These are phyloP conservation scores for Lagerstroemia speciosa DNA, from an alignment of 345 rosid species.

Conservation along the genomic window DNA sequence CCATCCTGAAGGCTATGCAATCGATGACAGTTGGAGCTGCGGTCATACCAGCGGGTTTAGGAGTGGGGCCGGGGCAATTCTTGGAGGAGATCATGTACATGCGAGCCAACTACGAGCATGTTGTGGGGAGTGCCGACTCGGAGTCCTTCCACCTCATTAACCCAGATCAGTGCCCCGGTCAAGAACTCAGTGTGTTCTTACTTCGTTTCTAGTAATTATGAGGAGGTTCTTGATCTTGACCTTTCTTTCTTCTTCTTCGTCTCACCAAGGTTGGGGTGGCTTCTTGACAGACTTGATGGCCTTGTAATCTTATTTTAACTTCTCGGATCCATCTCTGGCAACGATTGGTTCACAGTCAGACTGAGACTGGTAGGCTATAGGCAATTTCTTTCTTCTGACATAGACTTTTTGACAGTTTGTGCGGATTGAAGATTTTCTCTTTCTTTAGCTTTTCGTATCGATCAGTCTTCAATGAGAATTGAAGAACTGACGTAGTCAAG, in stretches of 20 bases:
- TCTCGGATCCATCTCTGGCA: not conserved
- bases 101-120: slow-evolving; percentile 81
- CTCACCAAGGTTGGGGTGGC: not conserved
- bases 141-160: slow-evolving; percentile 81
- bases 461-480: not conserved
- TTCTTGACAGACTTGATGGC: not conserved
- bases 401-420: not conserved
- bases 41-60: slow-evolving; percentile 35
- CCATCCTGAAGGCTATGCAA: slow-evolving; percentile 59
- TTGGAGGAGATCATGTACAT: slow-evolving; percentile 67
- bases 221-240: not conserved
- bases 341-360: not conserved
- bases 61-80: slow-evolving; percentile 19
- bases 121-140: slow-evolving; percentile 56
- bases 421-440: not conserved
- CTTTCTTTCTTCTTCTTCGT: not conserved
- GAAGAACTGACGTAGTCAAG: not conserved
- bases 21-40: slow-evolving; percentile 79
- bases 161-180: slow-evolving; percentile 59
- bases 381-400: not conserved
- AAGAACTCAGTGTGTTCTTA: slow-evolving; percentile 84
- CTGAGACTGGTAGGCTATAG: not conserved
- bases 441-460: not conserved
- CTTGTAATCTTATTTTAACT: not conserved
- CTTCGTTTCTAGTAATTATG: slow-evolving; percentile 29